Evolutionary conservation across 106 monocot species (phyloP).

Genomic region (Platanthera guangdongensis): DNA sequence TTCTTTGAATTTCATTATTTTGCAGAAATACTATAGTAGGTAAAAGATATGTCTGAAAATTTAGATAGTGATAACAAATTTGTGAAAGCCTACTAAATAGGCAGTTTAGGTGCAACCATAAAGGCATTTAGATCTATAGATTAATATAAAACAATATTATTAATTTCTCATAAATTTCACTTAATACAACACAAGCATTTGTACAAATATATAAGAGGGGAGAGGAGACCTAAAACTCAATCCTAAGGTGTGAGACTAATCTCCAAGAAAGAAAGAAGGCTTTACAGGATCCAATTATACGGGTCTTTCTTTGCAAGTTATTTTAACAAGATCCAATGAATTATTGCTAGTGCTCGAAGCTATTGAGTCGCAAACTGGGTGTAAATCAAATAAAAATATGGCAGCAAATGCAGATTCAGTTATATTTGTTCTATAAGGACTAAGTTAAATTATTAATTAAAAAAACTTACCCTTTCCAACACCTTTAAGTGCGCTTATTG

Average conservation of each 20-base stretch:
- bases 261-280: no score
- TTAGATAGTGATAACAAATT: neutral
- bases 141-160: no score
- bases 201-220: no score
- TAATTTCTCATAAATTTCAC: no score
- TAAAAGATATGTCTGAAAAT: neutral
- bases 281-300: no score
- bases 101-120: neutral
- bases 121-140: neutral
- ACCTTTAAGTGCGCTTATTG: conserved; percentile 83
- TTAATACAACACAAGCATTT: no score
- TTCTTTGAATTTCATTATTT: neutral
- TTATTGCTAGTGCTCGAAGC: neutral
- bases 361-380: neutral
- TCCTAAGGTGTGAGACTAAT: no score
- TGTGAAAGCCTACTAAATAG: neutral
- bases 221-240: no score
- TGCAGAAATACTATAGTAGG: neutral
- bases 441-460: neutral
- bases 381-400: neutral
- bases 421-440: neutral
- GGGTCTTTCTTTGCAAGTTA: no score
- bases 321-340: neutral
- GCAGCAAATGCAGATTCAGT: neutral
- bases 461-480: conserved; percentile 76